Base-by-base conservation (phyloP, 129 eudicot genomes). In the Saussurea involucrata region DNA sequence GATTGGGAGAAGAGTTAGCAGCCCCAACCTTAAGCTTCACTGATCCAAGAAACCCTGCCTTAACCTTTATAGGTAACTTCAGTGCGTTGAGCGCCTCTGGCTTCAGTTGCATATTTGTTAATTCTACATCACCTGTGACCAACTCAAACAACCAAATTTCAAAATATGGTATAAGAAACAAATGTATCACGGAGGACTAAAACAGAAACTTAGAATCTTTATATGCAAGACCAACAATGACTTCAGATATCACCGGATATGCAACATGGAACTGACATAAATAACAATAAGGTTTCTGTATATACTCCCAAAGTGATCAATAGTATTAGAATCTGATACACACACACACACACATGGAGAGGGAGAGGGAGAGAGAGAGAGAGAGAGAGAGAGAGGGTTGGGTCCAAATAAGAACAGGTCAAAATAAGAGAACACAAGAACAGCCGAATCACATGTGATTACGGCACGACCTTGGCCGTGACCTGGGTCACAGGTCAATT, bases 31-130 rank as follows among this genome's bases (percentile, higher is more conserved):
- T 95, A 63, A 95, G 90, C 83, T 85, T 92, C 79, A 95, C 99
- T 7, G 97, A 95, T 66, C 99, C 99, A 76, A 95, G 97, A 82
- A 95, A 95, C 74, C 99, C 99, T n/a, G 99, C 96, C 84, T 95
- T 95, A 24, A 95, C 99, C 88, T 84, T 95, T 73, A 95, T 86
- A 40, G 99, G 99, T 81, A 95, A 87, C 90, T 95, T 92, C 76
- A 95, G 71, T 21, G 97, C 97, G 75, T 95, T 95, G 33, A 95
- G 93, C 11, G 99, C 99, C 89, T 92, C 99, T 17, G 99, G 99
- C 84, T 95, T 95, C 78, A 95, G 84, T 71, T 95, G 97, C 99
- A 95, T 95, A 84, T 95, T 95, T 37, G 94, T 88, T 66, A 95
- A 82, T 79, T 95, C 99, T 58, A 95, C 99, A 76, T 95, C 93